phyloP scores from a whole-genome alignment of 2,329 filamentous ascomycete species.

The Stagonosporopsis cucurbitacearum region DNA sequence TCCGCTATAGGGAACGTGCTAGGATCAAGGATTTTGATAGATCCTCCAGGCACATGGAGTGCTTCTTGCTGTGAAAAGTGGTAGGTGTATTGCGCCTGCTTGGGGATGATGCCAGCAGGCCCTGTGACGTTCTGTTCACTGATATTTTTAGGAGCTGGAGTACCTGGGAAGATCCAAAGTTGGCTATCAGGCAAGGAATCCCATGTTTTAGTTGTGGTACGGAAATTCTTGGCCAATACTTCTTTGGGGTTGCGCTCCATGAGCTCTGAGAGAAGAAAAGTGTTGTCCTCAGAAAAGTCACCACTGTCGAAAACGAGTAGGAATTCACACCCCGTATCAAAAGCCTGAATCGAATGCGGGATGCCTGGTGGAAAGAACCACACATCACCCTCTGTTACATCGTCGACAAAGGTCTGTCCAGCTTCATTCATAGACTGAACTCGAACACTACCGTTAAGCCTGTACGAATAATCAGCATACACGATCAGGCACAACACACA shows the following conservation, averaged over 20 bases:
- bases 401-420: conserved; percentile 53
- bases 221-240: conserved; percentile 54
- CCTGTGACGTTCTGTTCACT: conserved; percentile 55
- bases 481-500: background rate
- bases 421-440: conserved; percentile 61
- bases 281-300: conserved; percentile 64
- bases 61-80: conserved; percentile 58
- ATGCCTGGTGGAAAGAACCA: conserved; percentile 48
- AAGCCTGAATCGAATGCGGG: conserved; percentile 59
- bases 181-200: conserved; percentile 49
- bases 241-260: conserved; percentile 53
- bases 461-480: background rate
- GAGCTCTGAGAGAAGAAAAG: conserved; percentile 64
- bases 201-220: conserved; percentile 46
- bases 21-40: conserved; percentile 66
- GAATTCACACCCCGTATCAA: conserved; percentile 60
- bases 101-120: conserved; percentile 41
- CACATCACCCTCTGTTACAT: conserved; percentile 50
- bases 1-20: conserved; percentile 63
- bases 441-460: conserved; percentile 58
- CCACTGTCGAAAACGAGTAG: conserved; percentile 67
- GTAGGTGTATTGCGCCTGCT: conserved; percentile 47
- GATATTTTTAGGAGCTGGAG: conserved; percentile 46
- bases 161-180: conserved; percentile 54
- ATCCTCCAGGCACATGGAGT: conserved; percentile 61